Evolutionary conservation across 2,329 filamentous ascomycete species (phyloP).

Genomic region (Zasmidium citrigriseum): DNA sequence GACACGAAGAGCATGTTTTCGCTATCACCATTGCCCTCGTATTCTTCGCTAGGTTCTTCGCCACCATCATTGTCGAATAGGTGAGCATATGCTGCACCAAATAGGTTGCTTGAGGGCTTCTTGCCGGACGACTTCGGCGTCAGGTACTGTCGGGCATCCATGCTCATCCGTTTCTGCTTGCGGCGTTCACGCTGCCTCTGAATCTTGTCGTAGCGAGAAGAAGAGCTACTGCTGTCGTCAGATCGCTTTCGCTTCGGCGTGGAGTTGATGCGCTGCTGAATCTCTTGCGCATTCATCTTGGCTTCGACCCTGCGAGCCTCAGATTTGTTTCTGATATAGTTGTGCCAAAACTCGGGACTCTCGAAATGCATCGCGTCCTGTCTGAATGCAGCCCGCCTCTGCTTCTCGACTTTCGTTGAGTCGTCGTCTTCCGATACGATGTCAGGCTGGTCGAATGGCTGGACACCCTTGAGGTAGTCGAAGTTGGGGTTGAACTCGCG

Average conservation of each 20-base stretch:
- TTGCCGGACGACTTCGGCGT: background rate
- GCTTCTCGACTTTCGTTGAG: conserved; percentile 5
- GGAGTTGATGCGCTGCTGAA: background rate
- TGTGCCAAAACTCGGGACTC: conserved; percentile 11
- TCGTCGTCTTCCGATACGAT: conserved; percentile 7
- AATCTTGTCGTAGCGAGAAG: too few relatives aligned
- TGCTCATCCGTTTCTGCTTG: background rate
- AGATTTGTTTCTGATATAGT: conserved; percentile 10
- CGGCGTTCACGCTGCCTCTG: too few relatives aligned
- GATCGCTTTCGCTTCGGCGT: background rate
- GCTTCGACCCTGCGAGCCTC: conserved; percentile 10
- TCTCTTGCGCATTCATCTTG: background rate
- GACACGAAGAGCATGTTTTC: background rate
- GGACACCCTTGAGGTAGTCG: conserved; percentile 14
- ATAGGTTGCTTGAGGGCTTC: background rate
- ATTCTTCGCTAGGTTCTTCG: background rate
- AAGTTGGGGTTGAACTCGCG: conserved; percentile 12
- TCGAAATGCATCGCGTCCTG: conserved; percentile 8
- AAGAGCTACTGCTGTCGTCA: background rate
- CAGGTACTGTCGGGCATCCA: background rate
- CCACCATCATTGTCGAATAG: background rate
- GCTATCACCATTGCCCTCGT: background rate
- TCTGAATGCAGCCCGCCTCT: conserved; percentile 13
- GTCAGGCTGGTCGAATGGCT: background rate
- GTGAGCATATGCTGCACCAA: background rate